phyloP scores from a whole-genome alignment of 2,329 filamentous ascomycete genomes.

The Alternaria longipes region DNA sequence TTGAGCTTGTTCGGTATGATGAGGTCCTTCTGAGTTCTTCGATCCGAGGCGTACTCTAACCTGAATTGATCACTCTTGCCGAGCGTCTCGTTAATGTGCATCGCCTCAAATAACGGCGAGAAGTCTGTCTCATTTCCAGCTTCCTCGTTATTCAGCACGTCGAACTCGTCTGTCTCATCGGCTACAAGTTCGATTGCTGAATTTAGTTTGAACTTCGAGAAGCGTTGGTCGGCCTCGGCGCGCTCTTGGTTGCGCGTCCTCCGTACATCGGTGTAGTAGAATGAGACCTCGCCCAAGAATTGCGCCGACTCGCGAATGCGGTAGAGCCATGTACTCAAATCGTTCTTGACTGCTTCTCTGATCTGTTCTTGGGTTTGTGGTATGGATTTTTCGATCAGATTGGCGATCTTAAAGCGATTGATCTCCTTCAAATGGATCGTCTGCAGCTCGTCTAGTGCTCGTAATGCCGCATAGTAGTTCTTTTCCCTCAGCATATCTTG shows the following conservation, averaged over 20 bases:
- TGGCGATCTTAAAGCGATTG: slow-evolving; percentile 92
- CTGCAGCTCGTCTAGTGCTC: slow-evolving; percentile 92
- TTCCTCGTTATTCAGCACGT: slow-evolving; percentile 88
- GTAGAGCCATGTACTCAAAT: slow-evolving; percentile 96
- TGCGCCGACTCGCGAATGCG: slow-evolving; percentile 95
- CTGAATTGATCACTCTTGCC: slow-evolving; percentile 92
- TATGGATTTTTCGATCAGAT: slow-evolving; percentile 95
- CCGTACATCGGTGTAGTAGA: slow-evolving; percentile 93
- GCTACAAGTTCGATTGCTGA: slow-evolving; percentile 95
- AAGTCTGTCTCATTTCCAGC: slow-evolving; percentile 90
- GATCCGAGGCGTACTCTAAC: slow-evolving; percentile 88
- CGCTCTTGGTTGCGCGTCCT: slow-evolving; percentile 84
- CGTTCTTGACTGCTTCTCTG: slow-evolving; percentile 94
- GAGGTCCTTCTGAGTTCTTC: slow-evolving; percentile 90
- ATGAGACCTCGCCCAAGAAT: slow-evolving; percentile 93
- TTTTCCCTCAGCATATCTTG: slow-evolving; percentile 92
- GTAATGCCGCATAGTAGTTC: slow-evolving; percentile 93
- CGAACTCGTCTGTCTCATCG: slow-evolving; percentile 94
- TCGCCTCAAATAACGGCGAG: slow-evolving; percentile 88
- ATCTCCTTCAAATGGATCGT: slow-evolving; percentile 96
- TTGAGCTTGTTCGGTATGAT: slow-evolving; percentile 80
- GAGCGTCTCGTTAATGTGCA: slow-evolving; percentile 95
- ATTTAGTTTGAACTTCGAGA: slow-evolving; percentile 88
- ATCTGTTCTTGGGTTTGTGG: slow-evolving; percentile 92
- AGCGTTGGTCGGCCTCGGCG: slow-evolving; percentile 75